These are phyloP conservation scores for Tetrapyrgos nigripes DNA, from an alignment of 1,284 basidiomycete genomes.

Conservation along the genomic window DNA sequence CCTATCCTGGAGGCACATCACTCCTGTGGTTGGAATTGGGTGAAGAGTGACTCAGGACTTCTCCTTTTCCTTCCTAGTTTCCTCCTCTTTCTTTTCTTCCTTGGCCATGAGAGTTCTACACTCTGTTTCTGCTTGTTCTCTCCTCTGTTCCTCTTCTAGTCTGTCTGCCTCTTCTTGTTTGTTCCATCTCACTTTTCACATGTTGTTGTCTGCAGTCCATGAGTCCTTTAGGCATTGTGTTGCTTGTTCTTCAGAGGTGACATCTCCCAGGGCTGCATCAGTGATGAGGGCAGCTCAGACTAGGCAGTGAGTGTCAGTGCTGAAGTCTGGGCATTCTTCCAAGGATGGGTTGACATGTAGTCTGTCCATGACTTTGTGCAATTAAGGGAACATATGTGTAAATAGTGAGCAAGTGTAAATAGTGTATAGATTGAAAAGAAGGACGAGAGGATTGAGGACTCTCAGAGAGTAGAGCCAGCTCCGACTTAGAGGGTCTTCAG, in stretches of 20 bases:
- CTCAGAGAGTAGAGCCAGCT: no score
- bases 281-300: no score
- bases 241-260: neutral
- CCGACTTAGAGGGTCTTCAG: no score
- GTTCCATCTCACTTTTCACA: neutral
- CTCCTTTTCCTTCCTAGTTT: neutral
- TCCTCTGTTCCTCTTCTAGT: no score
- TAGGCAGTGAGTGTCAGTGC: no score
- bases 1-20: neutral
- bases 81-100: neutral
- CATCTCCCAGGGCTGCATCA: neutral
- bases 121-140: neutral
- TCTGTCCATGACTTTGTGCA: no score
- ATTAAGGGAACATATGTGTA: no score
- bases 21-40: neutral
- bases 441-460: no score
- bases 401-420: no score
- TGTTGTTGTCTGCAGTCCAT: neutral
- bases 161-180: neutral
- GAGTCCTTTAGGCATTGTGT: neutral
- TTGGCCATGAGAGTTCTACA: neutral
- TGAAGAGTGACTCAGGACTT: neutral
- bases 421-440: no score
- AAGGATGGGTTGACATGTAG: no score
- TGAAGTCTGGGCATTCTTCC: no score